Conservation (phyloP, 305 asterid genomes). For the Fraxinus platypoda region DNA sequence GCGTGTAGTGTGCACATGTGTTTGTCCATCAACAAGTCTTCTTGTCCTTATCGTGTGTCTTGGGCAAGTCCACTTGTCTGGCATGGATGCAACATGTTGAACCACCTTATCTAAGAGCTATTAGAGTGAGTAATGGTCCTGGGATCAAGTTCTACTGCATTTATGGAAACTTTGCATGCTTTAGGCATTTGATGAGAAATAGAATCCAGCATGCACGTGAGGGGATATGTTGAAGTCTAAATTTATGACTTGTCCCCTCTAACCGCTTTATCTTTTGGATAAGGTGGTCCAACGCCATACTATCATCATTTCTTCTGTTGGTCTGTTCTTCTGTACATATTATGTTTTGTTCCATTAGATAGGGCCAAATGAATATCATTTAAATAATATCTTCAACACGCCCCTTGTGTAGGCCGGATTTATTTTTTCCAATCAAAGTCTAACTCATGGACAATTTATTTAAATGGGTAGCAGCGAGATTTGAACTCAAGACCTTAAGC, state of each 20-base stretch:
- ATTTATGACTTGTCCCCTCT: background rate
- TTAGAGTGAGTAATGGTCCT: background rate
- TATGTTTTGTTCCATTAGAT: background rate
- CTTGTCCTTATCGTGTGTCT: background rate
- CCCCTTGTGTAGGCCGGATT: background rate
- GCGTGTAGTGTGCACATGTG: constrained; percentile 1
- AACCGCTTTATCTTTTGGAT: background rate
- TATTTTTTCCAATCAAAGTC: background rate
- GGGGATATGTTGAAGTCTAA: background rate
- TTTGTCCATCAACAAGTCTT: background rate
- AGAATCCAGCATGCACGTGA: background rate
- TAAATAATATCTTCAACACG: background rate
- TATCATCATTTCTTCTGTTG: background rate
- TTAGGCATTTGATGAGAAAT: background rate
- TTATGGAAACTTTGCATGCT: background rate
- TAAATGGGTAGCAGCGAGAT: background rate
- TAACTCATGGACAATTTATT: background rate
- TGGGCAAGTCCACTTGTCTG: background rate
- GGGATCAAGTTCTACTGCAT: background rate
- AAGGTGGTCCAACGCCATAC: background rate
- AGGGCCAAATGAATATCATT: background rate
- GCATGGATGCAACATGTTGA: background rate
- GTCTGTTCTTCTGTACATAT: background rate
- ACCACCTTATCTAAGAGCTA: background rate
- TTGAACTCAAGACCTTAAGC: background rate